Conservation (phyloP, 2,329 filamentous ascomycete genomes). For the Pyrenophora tritici-repentis region DNA sequence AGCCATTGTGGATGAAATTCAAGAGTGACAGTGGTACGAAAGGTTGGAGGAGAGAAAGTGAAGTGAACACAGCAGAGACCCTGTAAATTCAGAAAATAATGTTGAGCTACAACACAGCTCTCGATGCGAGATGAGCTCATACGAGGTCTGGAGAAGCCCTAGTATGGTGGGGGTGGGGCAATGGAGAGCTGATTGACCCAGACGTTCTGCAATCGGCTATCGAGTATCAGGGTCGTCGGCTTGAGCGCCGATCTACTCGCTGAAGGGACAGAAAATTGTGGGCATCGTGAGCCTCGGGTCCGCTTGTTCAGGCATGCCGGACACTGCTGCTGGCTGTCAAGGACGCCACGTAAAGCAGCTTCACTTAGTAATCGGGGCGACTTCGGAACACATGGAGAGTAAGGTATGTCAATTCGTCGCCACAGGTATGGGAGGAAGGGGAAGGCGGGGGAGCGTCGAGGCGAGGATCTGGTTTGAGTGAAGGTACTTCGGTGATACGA, state of each 20-base stretch:
- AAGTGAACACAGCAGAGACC: not conserved
- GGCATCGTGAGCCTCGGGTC: constrained; percentile 39
- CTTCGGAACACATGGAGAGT: constrained; percentile 11
- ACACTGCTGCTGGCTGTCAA: constrained; percentile 24
- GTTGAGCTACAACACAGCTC: constrained; percentile 41
- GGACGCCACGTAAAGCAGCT: constrained; percentile 30
- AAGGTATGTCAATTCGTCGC: constrained; percentile 1
- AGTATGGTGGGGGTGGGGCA: constrained; percentile 43
- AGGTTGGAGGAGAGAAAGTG: not conserved
- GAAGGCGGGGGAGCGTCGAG: not conserved
- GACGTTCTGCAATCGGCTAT: constrained; percentile 26
- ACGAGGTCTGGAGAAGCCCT: constrained; percentile 32
- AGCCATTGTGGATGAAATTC: constrained; percentile 23
- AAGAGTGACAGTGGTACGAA: constrained; percentile 1
- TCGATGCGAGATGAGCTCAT: constrained; percentile 46
- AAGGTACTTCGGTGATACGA: constrained; percentile 20
- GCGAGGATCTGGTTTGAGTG: constrained; percentile 7
- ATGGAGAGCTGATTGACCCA: constrained; percentile 25
- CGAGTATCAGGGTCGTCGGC: constrained; percentile 15
- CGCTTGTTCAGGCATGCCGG: constrained; percentile 37
- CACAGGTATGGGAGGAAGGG: not conserved
- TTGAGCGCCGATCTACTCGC: constrained; percentile 27
- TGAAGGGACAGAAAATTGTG: constrained; percentile 29
- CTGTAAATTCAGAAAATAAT: constrained; percentile 21
- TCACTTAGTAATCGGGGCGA: constrained; percentile 5